phyloP scores from a whole-genome alignment of 208 protist species.

The Leishmania amazonensis region DNA sequence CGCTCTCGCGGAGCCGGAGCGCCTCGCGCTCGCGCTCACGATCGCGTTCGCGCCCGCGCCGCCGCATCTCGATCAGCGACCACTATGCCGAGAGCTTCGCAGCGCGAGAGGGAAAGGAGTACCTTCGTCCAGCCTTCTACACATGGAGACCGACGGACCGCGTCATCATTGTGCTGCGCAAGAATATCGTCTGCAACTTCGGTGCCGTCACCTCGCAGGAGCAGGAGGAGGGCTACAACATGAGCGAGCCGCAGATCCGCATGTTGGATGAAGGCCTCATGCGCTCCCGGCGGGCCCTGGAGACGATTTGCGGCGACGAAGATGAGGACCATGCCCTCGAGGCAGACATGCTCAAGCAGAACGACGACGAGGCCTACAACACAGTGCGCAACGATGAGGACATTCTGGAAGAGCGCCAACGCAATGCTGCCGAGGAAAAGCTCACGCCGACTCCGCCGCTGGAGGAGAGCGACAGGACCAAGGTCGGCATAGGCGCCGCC shows the following conservation, averaged over 20 bases:
- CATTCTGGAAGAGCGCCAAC: conserved; percentile 39
- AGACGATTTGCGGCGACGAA: conserved; percentile 33
- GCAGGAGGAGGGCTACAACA: conserved; percentile 47
- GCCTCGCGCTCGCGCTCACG: conserved; percentile 5
- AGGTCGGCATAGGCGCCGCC: neutral
- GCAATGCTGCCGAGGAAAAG: conserved; percentile 31
- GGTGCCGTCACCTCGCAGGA: conserved; percentile 39
- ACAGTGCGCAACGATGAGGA: conserved; percentile 33
- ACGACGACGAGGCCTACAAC: conserved; percentile 14
- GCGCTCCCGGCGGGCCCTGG: conserved; percentile 33
- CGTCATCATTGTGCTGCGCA: conserved; percentile 72
- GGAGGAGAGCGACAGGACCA: conserved; percentile 1
- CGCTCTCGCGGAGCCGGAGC: neutral
- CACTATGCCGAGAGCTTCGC: conserved; percentile 80
- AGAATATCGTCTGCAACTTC: conserved; percentile 71
- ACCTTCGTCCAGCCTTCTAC: conserved; percentile 77
- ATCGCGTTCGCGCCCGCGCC: neutral
- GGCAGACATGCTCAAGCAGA: conserved; percentile 55
- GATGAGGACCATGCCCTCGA: conserved; percentile 27
- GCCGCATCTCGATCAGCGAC: conserved; percentile 22
- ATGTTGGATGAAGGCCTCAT: conserved; percentile 61
- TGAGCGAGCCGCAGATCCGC: conserved; percentile 65
- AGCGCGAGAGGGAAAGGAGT: conserved; percentile 65
- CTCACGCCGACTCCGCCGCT: conserved; percentile 26
- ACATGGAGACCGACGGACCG: conserved; percentile 74